phyloP scores from a whole-genome alignment of 2,329 filamentous ascomycete species.

The Microsporum audouinii region DNA sequence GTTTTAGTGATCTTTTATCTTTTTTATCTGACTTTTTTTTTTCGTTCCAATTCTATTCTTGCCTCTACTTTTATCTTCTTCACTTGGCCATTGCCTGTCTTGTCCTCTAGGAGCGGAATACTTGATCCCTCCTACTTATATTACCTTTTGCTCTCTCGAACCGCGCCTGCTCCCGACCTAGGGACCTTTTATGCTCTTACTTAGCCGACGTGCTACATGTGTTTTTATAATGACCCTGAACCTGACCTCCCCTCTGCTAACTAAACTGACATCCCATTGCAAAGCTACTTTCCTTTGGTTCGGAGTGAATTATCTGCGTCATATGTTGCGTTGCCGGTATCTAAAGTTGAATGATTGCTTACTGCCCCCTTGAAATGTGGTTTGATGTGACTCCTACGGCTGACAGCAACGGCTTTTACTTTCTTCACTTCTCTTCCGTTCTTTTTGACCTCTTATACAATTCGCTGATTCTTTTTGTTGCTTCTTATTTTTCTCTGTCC shows the following conservation, averaged over 20 bases:
- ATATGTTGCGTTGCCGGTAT: neutral
- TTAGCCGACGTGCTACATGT: neutral
- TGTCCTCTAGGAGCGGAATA: neutral
- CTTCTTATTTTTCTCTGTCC: neutral
- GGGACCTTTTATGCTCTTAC: neutral
- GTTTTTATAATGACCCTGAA: slow-evolving; percentile 4
- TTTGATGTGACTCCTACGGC: neutral
- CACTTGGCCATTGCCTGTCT: neutral
- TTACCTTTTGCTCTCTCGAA: neutral
- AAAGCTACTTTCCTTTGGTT: neutral
- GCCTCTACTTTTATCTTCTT: neutral
- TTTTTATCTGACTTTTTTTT: neutral
- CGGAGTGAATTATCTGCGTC: slow-evolving; percentile 1
- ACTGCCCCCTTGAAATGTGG: neutral
- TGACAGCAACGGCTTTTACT: neutral
- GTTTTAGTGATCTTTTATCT: neutral
- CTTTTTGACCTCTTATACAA: neutral
- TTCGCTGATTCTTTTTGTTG: neutral
- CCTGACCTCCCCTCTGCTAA: neutral
- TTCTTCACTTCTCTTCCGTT: neutral
- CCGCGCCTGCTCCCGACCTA: neutral
- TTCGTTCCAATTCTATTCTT: neutral
- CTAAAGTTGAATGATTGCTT: neutral
- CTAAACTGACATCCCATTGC: neutral
- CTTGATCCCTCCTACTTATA: neutral